Evolutionary conservation across 164 flowering plant species (phyloP), one percentile per base, ranked within the genome.

Genomic region (Vitis amurensis): DNA sequence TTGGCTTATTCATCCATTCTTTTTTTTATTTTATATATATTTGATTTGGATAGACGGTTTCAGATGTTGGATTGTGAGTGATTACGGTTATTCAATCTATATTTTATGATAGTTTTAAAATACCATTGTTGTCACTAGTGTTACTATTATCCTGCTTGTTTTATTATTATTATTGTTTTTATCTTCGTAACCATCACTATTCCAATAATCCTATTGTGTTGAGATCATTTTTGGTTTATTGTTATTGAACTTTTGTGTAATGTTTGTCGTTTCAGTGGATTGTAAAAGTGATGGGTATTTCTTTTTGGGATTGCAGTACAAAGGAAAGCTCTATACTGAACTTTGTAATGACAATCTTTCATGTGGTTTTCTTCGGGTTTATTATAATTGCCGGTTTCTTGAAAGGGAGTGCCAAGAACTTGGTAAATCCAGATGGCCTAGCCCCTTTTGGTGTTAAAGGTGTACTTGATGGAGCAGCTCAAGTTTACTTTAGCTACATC

Each of bases 271-370:
- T 59, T 44, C 11, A 17, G 59, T 60, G 52, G 73, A 23, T 70
- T 52, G 64, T 60, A 58, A 58, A 59, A 70, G 44, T 76, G 70
- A 72, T 62, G 63, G 63, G 11, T 59, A 9, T 63, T 47, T 71
- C 29, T 68, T 68, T 67, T 64, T 61, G 71, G 48, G 27, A 59
- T 77, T 83, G 84, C 92, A 93, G 98, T 55, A 93, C 98, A 7
- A 89, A 89, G 87, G 95, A 93, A 73, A 93, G 97, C 84, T 93
- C 97, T 11, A 73, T 76, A 51, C 63, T 93, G 82, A 93, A 93
- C 88, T 78, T 91, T 0, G 68, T 90, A 2, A 83, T 93, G 91
- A 93, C 98, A 70, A 78, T 85, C 11, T 88, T 87, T 52, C 98
- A 93, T 80, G 79, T 91, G 68, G 19, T 84, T 9, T 88, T 93